Evolutionary conservation across 2,329 filamentous ascomycete species (phyloP).

Genomic region (Knufia petricola): DNA sequence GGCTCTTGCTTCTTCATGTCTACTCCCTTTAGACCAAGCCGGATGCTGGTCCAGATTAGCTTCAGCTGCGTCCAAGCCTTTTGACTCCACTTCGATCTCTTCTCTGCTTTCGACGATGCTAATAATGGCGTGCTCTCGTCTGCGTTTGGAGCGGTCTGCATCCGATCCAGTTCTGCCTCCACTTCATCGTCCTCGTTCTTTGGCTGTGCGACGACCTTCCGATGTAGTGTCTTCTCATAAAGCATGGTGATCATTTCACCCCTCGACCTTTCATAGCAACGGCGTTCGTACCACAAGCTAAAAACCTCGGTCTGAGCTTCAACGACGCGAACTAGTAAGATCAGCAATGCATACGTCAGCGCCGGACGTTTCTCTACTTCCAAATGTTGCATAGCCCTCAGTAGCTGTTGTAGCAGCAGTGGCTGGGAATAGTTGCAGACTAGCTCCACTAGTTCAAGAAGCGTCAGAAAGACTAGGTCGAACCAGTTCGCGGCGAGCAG

Average conservation of each 20-base stretch:
- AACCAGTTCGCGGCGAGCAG: conserved; percentile 67
- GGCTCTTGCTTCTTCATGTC: conserved; percentile 36
- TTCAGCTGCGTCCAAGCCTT: neutral
- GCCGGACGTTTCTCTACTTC: conserved; percentile 45
- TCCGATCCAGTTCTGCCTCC: conserved; percentile 11
- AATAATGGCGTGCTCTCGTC: conserved; percentile 13
- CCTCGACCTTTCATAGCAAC: conserved; percentile 71
- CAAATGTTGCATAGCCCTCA: conserved; percentile 54
- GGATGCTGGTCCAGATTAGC: conserved; percentile 2
- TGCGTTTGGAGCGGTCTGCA: conserved; percentile 3
- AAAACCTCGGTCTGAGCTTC: conserved; percentile 59
- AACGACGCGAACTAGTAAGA: conserved; percentile 51
- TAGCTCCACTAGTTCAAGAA: conserved; percentile 56
- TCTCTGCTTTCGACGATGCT: conserved; percentile 16
- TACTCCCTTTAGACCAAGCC: conserved; percentile 9
- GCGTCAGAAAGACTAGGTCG: conserved; percentile 61
- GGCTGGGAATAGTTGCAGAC: conserved; percentile 51
- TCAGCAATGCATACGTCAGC: conserved; percentile 55
- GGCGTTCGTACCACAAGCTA: conserved; percentile 70
- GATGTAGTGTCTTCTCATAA: conserved; percentile 64
- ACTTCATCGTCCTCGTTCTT: conserved; percentile 24
- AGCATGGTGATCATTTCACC: conserved; percentile 81
- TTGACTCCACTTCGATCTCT: conserved; percentile 17
- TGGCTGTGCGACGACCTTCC: conserved; percentile 46
- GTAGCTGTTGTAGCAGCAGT: conserved; percentile 60